These are phyloP conservation scores for Colletotrichum tropicicola DNA, from an alignment of 2,329 filamentous ascomycete genomes.

Conservation along the genomic window DNA sequence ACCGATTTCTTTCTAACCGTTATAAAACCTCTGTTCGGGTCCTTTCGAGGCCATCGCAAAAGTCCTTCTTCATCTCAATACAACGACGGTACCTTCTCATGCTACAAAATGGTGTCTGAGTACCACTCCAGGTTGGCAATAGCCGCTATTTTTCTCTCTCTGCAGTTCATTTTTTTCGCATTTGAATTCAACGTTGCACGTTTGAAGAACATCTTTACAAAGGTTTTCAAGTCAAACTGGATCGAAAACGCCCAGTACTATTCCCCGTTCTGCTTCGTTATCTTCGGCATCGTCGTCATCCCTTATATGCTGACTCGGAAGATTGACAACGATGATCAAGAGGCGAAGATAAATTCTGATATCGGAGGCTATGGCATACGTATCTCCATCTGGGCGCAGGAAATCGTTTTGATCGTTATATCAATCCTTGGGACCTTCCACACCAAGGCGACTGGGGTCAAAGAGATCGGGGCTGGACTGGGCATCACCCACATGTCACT, in stretches of 20 bases:
- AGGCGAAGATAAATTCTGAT: not conserved
- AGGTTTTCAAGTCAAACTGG: not conserved
- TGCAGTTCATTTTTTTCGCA: not conserved
- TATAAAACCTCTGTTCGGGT: not conserved
- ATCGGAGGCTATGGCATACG: not conserved
- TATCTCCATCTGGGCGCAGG: not conserved
- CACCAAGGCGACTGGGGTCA: not conserved
- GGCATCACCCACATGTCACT: conserved; percentile 1
- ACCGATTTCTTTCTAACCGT: not conserved
- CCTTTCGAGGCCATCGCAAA: not conserved
- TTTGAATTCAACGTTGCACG: not conserved
- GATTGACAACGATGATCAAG: not conserved
- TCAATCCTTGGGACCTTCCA: conserved; percentile 4
- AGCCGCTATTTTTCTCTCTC: not conserved
- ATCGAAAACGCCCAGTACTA: not conserved
- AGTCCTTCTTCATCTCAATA: not conserved
- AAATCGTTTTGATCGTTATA: not conserved
- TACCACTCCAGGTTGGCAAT: not conserved
- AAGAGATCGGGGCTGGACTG: not conserved
- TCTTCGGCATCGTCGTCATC: not conserved
- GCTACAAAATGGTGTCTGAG: too few relatives aligned
- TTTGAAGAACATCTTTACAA: not conserved
- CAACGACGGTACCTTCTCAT: too few relatives aligned
- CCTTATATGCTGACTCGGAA: not conserved
- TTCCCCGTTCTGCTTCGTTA: not conserved